phyloP scores from a whole-genome alignment of 331 rosid species.

The Quercus phellos region DNA sequence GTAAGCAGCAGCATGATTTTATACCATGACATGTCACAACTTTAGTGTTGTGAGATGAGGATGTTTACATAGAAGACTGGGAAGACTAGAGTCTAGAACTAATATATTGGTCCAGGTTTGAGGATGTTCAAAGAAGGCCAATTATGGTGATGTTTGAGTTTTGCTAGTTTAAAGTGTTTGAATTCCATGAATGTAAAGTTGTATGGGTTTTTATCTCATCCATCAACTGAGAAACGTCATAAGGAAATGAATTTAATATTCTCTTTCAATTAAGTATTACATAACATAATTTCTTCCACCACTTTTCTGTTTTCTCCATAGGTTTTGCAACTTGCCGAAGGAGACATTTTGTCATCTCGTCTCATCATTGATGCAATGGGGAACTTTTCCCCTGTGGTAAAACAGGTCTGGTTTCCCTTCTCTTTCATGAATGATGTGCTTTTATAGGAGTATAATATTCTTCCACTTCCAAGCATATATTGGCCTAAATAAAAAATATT shows the following conservation, averaged over 20 bases:
- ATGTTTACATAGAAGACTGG: not conserved
- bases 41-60: not conserved
- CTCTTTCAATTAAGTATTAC: not conserved
- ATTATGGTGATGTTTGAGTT: not conserved
- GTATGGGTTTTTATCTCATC: not conserved
- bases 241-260: not conserved
- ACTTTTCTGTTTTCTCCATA: constrained; percentile 30
- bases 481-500: not conserved
- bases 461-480: not conserved
- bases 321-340: constrained; percentile 68
- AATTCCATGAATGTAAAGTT: not conserved
- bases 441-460: not conserved
- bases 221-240: not conserved
- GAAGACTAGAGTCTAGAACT: not conserved
- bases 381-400: constrained; percentile 90
- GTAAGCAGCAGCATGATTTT: constrained; percentile 4
- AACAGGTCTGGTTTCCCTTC: constrained; percentile 49
- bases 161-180: not conserved
- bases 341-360: constrained; percentile 57
- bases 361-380: constrained; percentile 97
- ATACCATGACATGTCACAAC: not conserved
- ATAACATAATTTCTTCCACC: not conserved
- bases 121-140: not conserved
- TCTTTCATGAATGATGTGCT: not conserved
- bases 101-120: not conserved